Evolutionary conservation across 352 stramenopile species (phyloP).

Genomic region (Phytophthora tubulina): DNA sequence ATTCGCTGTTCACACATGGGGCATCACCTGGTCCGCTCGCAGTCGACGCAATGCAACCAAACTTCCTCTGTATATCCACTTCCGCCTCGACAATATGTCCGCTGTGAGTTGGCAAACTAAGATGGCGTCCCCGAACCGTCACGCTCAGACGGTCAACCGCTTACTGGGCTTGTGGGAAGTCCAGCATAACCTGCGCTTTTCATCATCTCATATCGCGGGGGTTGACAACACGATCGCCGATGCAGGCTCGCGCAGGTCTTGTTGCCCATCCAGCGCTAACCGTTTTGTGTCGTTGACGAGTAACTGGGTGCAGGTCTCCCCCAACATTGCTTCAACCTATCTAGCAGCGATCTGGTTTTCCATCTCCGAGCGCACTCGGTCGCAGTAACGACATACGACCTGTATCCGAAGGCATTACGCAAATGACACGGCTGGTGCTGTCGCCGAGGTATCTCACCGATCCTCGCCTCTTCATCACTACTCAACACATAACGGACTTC

Average conservation of each 20-base stretch:
- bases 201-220: background rate
- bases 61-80: background rate
- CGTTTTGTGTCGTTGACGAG: background rate
- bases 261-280: background rate
- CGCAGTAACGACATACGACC: background rate
- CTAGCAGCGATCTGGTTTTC: constrained; percentile 12
- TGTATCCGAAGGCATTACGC: constrained; percentile 4
- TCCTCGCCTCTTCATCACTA: background rate
- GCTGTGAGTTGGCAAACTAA: background rate
- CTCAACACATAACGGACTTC: constrained; percentile 10
- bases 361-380: constrained; percentile 22
- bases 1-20: background rate
- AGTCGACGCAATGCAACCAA: background rate
- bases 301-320: constrained; percentile 8
- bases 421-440: constrained; percentile 2
- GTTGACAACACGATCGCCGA: background rate
- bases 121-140: background rate
- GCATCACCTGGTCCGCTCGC: background rate
- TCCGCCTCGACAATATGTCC: background rate
- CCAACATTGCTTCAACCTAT: background rate
- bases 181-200: background rate
- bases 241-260: background rate
- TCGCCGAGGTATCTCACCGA: background rate
- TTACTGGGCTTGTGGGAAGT: background rate
- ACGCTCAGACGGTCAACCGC: background rate